phyloP scores from a whole-genome alignment of 1,139 yeast genomes.

The Insectozyma bohioensis region DNA sequence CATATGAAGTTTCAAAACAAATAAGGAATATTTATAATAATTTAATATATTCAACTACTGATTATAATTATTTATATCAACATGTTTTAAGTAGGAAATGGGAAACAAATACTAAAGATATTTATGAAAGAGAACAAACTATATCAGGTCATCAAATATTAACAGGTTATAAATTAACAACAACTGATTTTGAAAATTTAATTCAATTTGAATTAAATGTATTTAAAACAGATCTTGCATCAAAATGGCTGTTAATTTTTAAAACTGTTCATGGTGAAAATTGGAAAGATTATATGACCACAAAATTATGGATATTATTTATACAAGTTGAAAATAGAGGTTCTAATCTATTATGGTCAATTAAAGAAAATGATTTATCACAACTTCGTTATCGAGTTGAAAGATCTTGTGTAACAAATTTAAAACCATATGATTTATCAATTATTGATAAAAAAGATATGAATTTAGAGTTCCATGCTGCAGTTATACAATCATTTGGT shows the following conservation, averaged over 20 bases:
- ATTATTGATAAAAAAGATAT: constrained; percentile 7
- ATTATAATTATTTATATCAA: no score
- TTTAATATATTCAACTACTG: constrained; percentile 21
- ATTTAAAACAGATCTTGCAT: constrained; percentile 39
- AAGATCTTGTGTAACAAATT: no score
- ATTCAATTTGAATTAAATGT: constrained; percentile 35
- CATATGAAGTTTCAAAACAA: constrained; percentile 15
- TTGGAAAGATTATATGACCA: constrained; percentile 24
- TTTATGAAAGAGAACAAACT: no score
- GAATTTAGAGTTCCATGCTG: constrained; percentile 25
- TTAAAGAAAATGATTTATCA: constrained; percentile 23
- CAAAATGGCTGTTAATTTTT: constrained; percentile 39
- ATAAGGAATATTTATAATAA: constrained; percentile 31
- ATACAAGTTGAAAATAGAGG: constrained; percentile 38
- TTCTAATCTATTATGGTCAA: constrained; percentile 31
- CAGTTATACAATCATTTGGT: constrained; percentile 36
- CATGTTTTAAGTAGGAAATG: not conserved
- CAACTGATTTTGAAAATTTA: constrained; percentile 40
- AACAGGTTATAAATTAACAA: constrained; percentile 24
- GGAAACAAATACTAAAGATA: not conserved
- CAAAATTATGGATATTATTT: constrained; percentile 35
- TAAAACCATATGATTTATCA: no score
- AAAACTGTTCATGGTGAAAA: constrained; percentile 23
- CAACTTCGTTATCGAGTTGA: no score
- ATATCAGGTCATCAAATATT: no score